These are phyloP conservation scores for Gypsophila paniculata DNA, from an alignment of 179 eudicot genomes.

Conservation along the genomic window DNA sequence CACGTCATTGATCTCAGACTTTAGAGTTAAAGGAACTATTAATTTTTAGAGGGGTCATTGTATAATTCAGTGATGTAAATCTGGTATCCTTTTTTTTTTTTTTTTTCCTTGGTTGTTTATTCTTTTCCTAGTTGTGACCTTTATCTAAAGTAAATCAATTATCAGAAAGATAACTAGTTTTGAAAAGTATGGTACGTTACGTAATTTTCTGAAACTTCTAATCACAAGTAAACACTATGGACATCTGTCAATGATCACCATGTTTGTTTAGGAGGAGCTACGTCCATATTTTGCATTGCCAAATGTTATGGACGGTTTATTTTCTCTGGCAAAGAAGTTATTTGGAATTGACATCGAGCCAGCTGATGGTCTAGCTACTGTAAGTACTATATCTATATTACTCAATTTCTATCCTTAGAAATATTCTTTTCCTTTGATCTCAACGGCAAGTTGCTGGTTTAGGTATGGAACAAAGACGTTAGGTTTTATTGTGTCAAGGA, in stretches of 20 bases:
- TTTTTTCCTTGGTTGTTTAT: background rate
- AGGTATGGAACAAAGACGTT: conserved; percentile 96
- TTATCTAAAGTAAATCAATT: background rate
- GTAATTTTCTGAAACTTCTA: background rate
- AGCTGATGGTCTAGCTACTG: conserved; percentile 96
- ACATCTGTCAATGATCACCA: conserved; percentile 9
- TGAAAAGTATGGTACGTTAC: background rate
- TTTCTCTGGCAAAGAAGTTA: conserved; percentile 74
- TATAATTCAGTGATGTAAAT: background rate
- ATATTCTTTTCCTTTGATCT: conserved; percentile 13
- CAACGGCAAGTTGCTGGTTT: conserved; percentile 13
- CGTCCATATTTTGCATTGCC: conserved; percentile 98
- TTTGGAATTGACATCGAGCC: conserved; percentile 68
- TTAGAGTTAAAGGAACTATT: background rate
- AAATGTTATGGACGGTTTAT: conserved; percentile 97
- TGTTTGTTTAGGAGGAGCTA: conserved; percentile 67
- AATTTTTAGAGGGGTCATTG: background rate
- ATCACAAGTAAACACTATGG: background rate
- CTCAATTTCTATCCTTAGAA: conserved; percentile 6
- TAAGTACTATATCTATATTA: conserved; percentile 30
- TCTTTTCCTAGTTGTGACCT: background rate
- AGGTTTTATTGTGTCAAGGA: conserved; percentile 79
- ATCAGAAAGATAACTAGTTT: background rate
- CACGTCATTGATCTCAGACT: background rate
- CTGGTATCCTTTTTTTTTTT: background rate